phyloP scores from a whole-genome alignment of 2,329 filamentous ascomycete species.

The Exophiala alcalophila region DNA sequence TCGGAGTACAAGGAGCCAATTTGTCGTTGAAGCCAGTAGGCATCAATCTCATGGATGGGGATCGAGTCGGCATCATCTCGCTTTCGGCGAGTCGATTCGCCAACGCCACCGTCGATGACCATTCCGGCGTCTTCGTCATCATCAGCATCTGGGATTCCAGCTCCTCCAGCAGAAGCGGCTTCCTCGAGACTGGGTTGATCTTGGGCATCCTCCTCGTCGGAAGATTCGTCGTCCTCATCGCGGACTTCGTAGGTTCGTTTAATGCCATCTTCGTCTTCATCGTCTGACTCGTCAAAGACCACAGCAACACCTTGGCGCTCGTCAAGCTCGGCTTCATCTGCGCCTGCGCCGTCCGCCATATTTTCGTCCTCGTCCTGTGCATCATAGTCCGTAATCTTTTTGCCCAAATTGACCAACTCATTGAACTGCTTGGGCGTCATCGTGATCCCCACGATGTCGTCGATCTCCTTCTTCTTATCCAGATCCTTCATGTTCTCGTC shows the following conservation, averaged over 20 bases:
- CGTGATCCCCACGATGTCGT: constrained; percentile 82
- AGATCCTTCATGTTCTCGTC: constrained; percentile 95
- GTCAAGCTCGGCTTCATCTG: constrained; percentile 74
- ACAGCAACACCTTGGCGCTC: constrained; percentile 96
- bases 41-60: constrained; percentile 85
- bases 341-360: constrained; percentile 66
- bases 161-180: constrained; percentile 48
- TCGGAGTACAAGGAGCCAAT: constrained; percentile 86
- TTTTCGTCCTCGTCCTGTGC: constrained; percentile 93
- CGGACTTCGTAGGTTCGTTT: constrained; percentile 79
- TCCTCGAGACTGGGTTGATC: constrained; percentile 55
- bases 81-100: constrained; percentile 46
- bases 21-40: constrained; percentile 93
- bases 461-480: constrained; percentile 96
- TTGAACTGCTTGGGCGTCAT: constrained; percentile 92
- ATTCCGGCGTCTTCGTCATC: constrained; percentile 59
- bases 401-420: constrained; percentile 90
- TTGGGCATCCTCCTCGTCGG: constrained; percentile 70
- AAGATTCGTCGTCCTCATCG: constrained; percentile 71
- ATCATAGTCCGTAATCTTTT: constrained; percentile 99
- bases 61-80: constrained; percentile 56
- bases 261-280: constrained; percentile 77
- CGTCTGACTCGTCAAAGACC: constrained; percentile 88
- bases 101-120: constrained; percentile 70
- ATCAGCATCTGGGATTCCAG: constrained; percentile 41